Evolutionary conservation across 495 filamentous ascomycete genomes (phyloP), one percentile per base, ranked within the genome.

Genomic region (Podospora australis): DNA sequence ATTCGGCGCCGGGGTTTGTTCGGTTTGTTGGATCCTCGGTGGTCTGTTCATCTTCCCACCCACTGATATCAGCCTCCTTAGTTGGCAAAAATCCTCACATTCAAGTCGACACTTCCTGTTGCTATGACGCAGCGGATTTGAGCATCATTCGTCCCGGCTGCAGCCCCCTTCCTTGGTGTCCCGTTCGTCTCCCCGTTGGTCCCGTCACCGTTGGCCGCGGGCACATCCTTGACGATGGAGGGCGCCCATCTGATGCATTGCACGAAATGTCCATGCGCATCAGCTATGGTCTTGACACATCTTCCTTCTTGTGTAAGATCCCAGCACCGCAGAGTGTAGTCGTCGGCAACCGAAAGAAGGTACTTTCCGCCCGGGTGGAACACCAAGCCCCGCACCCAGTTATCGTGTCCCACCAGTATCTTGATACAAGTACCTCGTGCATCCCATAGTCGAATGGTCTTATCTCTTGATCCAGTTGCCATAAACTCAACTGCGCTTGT

Each of bases 301-400:
- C 86, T 85, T 14, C 87, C 87, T 63, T 96, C 90, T 58, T 98
- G 92, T 11, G 77, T 75, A 7, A 98, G 71, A 69, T 98, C 92
- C 92, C 92, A 98, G 70, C 91, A 96, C 35, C 91, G 74, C 26
- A 98, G 70, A 10, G 88, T 90, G 66, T 95, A 95, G 63, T 98
- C 92, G 57, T 98, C 92, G 20, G 83, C 72, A 3, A 84, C 86
- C 25, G 82, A 88, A 14, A 98, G 67, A 2, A 98, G 75, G 54
- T 92, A 98, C 65, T 95, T 95, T 1, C 92, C 92, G 2, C 88
- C 90, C 0, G 92, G 92, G 55, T 98, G 92, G 64, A 95, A 98
- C 14, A 88, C 81, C 10, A 97, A 59, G 2, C 74, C 86, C 8
- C 89, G 80, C 1, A 98, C 84, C 92, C 92, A 98, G 62, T 96